These are phyloP conservation scores for Bidens hawaiensis DNA, from an alignment of 140 eudicot genomes.

Conservation along the genomic window DNA sequence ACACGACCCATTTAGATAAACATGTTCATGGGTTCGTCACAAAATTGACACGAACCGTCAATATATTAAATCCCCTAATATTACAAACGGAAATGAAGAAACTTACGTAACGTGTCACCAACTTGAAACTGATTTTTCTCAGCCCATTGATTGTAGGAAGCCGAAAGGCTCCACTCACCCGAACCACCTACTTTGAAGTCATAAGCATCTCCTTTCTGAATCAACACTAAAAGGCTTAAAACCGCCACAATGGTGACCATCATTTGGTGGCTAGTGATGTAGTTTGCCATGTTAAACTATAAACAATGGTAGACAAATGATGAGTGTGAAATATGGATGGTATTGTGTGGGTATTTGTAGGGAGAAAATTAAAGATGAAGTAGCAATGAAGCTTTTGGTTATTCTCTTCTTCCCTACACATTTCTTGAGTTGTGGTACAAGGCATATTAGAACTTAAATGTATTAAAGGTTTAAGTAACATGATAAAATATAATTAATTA, in stretches of 20 bases:
- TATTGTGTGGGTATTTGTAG: conserved; percentile 19
- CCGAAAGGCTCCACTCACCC: conserved; percentile 48
- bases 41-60: background rate
- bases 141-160: conserved; percentile 70
- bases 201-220: conserved; percentile 38
- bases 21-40: no score
- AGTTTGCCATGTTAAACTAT: conserved; percentile 15
- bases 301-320: conserved; percentile 1
- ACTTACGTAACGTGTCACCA: conserved; percentile 70
- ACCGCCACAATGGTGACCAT: conserved; percentile 25
- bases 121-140: conserved; percentile 54
- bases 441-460: conserved; percentile 23
- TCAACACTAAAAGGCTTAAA: conserved; percentile 37
- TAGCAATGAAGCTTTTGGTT: conserved; percentile 25
- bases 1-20: background rate
- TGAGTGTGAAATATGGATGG: background rate
- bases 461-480: background rate
- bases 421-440: conserved; percentile 28
- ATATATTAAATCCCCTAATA: background rate
- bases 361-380: conserved; percentile 20
- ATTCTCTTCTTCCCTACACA: conserved; percentile 26
- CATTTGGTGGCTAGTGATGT: conserved; percentile 11
- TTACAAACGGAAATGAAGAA: conserved; percentile 4
- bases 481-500: no score
- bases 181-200: conserved; percentile 74